phyloP scores from a whole-genome alignment of 2,329 filamentous ascomycete species.

The Verticillium alfalfae region DNA sequence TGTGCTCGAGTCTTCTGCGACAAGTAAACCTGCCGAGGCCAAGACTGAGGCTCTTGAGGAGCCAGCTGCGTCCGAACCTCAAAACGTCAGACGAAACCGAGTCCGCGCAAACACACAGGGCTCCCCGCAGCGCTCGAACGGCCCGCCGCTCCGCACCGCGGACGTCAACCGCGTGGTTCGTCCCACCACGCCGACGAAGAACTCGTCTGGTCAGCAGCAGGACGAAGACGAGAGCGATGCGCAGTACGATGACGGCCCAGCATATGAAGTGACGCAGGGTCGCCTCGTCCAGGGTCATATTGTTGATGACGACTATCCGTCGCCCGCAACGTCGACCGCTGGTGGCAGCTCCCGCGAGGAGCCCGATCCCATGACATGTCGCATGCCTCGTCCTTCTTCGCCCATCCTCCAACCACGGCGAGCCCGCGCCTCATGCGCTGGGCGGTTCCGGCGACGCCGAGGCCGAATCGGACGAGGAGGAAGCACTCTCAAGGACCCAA shows the following conservation, averaged over 20 bases:
- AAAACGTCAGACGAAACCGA: slow-evolving; percentile 6
- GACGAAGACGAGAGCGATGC: slow-evolving; percentile 30
- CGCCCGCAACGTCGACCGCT: slow-evolving; percentile 65
- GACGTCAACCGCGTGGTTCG: slow-evolving; percentile 11
- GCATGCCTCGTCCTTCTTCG: slow-evolving; percentile 75
- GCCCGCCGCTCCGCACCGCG: slow-evolving; percentile 2
- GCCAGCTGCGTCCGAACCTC: slow-evolving; percentile 12
- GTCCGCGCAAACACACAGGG: slow-evolving; percentile 8
- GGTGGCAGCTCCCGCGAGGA: slow-evolving; percentile 62
- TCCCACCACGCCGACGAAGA: slow-evolving; percentile 7
- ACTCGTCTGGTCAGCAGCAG: neutral
- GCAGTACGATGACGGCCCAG: slow-evolving; percentile 73
- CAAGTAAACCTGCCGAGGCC: slow-evolving; percentile 18
- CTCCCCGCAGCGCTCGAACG: slow-evolving; percentile 6
- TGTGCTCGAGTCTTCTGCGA: slow-evolving; percentile 27
- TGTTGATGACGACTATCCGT: slow-evolving; percentile 88
- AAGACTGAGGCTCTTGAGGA: slow-evolving; percentile 13
- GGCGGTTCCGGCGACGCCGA: slow-evolving; percentile 80
- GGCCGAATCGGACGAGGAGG: slow-evolving; percentile 86
- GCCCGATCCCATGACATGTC: slow-evolving; percentile 73
- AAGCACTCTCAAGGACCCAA: slow-evolving; percentile 74
- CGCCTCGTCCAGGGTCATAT: slow-evolving; percentile 90
- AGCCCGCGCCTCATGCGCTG: slow-evolving; percentile 62
- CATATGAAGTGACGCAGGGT: slow-evolving; percentile 84
- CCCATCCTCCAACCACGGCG: slow-evolving; percentile 32